Evolutionary conservation across 2,329 filamentous ascomycete genomes (phyloP).

Genomic region (Ascochyta pisi): DNA sequence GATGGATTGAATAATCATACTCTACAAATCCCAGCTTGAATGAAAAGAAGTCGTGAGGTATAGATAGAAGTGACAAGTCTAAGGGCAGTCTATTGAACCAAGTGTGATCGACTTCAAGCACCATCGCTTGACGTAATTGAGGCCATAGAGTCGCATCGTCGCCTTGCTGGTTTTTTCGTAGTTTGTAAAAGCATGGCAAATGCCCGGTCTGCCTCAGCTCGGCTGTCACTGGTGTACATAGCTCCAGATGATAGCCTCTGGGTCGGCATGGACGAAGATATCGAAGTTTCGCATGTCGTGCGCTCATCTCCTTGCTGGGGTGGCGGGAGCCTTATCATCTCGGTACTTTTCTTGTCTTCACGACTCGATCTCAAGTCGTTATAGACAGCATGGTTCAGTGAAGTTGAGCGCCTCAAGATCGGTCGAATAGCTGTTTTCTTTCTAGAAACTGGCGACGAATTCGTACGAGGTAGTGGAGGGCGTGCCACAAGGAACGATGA

Average conservation of each 20-base stretch:
- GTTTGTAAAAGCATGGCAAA: constrained; percentile 1
- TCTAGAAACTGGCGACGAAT: not conserved
- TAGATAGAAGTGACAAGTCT: no score
- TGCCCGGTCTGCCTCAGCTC: not conserved
- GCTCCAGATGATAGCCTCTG: not conserved
- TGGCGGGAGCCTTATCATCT: not conserved
- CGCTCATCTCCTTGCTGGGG: no score
- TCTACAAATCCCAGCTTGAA: no score
- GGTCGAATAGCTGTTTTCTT: not conserved
- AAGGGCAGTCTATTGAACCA: no score
- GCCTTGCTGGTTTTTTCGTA: not conserved
- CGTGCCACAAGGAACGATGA: constrained; percentile 11
- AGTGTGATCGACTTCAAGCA: no score
- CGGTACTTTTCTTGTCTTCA: not conserved
- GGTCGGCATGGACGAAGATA: not conserved
- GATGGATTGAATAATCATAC: no score
- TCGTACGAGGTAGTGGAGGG: not conserved
- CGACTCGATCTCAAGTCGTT: not conserved
- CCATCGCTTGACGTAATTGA: not conserved
- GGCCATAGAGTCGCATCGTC: not conserved
- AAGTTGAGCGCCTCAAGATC: constrained; percentile 4
- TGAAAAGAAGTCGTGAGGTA: no score
- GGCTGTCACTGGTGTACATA: not conserved
- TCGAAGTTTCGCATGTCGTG: no score
- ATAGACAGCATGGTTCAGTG: not conserved